These are phyloP conservation scores for Amanita exitialis DNA, from an alignment of 768 basidiomycete species.

Conservation along the genomic window DNA sequence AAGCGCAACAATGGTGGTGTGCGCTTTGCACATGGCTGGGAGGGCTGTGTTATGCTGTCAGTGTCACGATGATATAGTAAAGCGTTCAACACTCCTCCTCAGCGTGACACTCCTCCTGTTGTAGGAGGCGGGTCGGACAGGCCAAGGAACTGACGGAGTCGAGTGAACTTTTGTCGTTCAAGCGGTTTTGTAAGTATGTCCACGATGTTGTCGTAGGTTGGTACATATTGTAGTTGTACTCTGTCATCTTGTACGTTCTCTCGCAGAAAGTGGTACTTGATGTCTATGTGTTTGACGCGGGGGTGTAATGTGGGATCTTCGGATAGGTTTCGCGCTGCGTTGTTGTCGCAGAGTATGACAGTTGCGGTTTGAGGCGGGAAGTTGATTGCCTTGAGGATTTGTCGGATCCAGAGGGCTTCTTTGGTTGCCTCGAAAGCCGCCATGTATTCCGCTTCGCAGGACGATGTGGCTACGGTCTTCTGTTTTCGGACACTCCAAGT, in stretches of 20 bases:
- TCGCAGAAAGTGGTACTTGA: constrained; percentile 26
- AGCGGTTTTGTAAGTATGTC: constrained; percentile 33
- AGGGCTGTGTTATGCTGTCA: no score
- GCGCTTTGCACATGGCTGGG: no score
- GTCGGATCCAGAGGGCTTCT: not conserved
- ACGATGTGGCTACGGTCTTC: not conserved
- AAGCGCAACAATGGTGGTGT: no score
- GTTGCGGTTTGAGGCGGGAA: not conserved
- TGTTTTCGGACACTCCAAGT: not conserved
- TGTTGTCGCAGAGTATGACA: no score
- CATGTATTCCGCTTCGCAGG: not conserved
- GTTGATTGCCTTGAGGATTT: not conserved
- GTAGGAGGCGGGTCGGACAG: constrained; percentile 5
- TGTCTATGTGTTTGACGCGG: constrained; percentile 32
- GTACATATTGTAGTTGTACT: constrained; percentile 18
- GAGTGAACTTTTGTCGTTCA: constrained; percentile 8
- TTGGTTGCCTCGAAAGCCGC: not conserved
- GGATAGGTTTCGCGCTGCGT: constrained; percentile 21
- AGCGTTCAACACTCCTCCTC: constrained; percentile 25
- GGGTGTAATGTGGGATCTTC: constrained; percentile 24
- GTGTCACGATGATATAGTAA: no score
- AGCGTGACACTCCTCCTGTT: constrained; percentile 12
- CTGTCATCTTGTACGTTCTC: constrained; percentile 19
- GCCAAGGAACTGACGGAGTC: constrained; percentile 11
- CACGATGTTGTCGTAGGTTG: constrained; percentile 22